Base-by-base conservation (phyloP, 2,329 filamentous ascomycete genomes). In the Ophiostoma triangulosporum region DNA sequence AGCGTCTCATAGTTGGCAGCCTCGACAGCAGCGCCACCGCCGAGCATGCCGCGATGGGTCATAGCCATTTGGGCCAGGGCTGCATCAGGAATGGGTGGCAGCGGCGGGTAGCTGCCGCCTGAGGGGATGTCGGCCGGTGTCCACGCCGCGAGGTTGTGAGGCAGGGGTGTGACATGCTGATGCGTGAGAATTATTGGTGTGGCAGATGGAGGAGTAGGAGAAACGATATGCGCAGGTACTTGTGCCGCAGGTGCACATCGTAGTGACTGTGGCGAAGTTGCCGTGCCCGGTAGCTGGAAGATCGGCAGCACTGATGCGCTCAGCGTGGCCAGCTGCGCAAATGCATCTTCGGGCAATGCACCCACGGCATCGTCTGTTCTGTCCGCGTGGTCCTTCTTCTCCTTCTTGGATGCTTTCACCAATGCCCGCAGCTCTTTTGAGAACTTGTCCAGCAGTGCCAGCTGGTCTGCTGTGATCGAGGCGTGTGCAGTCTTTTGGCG, bases 1-100 rank as follows among this genome's bases (percentile, higher is more conserved):
- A 96, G 78, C 17, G 80, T 78, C 62, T 96, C 90, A 66, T 96
- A 96, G 62, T 73, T 76, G 51, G 71, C 64, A 45, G 71, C 68
- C 24, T 46, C 40, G 15, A 24, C 24, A 7, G 24, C 45, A 7
- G 27, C n/a, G 9, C 26, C 27, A n/a, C 27, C 27, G 29, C 63
- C 62, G 50, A 66, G 60, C 52, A 71, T 63, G 1, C 78, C 80
- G 1, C 52, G 51, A 60, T 91, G 87, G 1, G 77, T 87, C 61
- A 90, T 84, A 11, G 81, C 78, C 15, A 80, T 76, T 26, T 68
- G 69, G 60, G 83, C 78, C 17, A 90, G 71, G 22, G 70, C 66
- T 0, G 73, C 68, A 57, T 88, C 76, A 6, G 73, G 62, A 50
- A 88, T 77, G 9, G 69, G 63, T 3, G 86, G 86, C 1, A 88